Evolutionary conservation across 2,329 filamentous ascomycete species (phyloP).

Genomic region (Beauveria bassiana): DNA sequence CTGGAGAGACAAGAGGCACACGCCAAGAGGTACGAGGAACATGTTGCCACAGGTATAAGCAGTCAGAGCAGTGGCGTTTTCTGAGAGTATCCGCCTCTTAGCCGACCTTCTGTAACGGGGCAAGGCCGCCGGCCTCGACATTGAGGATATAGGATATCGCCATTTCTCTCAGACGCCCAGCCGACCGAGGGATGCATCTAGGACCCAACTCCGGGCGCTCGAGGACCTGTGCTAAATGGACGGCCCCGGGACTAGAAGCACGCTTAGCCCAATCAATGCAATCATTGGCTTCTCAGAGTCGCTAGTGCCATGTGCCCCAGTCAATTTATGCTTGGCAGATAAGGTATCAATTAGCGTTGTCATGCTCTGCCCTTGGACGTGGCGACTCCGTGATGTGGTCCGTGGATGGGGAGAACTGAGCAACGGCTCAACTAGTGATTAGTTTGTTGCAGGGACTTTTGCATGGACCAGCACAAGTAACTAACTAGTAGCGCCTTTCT

Average conservation of each 20-base stretch:
- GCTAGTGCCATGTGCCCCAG: background rate
- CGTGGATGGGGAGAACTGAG: background rate
- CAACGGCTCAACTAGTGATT: background rate
- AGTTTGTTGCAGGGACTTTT: conserved; percentile 5
- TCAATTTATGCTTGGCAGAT: conserved; percentile 12
- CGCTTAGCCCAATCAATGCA: no score
- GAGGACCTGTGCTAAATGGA: background rate
- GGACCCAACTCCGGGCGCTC: background rate
- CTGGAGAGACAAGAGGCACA: background rate
- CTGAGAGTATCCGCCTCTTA: background rate
- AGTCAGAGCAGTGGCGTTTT: background rate
- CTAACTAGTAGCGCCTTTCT: background rate
- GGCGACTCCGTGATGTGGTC: background rate
- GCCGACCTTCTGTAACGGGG: conserved; percentile 7
- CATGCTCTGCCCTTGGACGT: background rate
- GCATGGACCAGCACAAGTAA: background rate
- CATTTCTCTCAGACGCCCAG: background rate
- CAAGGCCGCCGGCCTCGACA: background rate
- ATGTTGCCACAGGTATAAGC: background rate
- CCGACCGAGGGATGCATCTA: background rate
- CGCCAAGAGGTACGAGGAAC: background rate
- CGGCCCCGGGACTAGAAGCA: background rate
- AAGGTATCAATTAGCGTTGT: conserved; percentile 4
- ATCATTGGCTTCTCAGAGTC: background rate
- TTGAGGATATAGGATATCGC: background rate